Percentiles rank a stretch among this genome's conserved stretches.
phyloP scores from a whole-genome alignment of 805 yeast genomes.

The Huiozyma naganishii region DNA sequence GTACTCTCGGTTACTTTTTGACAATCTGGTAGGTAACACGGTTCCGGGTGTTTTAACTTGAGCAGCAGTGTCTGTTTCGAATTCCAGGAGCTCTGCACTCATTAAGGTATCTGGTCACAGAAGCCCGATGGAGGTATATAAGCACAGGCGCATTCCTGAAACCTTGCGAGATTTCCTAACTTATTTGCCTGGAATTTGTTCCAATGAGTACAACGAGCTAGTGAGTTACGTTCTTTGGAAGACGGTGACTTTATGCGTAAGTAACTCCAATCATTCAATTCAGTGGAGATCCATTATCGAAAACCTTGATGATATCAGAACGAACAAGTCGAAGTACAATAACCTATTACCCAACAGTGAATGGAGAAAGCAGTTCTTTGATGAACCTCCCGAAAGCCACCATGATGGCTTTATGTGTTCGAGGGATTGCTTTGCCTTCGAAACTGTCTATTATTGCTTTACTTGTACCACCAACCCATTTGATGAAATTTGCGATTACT shows the following conservation, averaged over 20 bases:
- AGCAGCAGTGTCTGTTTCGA: too few relatives aligned
- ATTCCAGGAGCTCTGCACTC: too few relatives aligned
- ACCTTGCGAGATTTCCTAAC: slow-evolving; percentile 19
- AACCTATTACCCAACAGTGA: slow-evolving; percentile 5
- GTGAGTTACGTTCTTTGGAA: slow-evolving; percentile 23
- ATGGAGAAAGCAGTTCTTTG: slow-evolving; percentile 11
- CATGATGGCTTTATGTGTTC: slow-evolving; percentile 22
- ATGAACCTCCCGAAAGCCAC: slow-evolving; percentile 2
- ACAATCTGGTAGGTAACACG: too few relatives aligned
- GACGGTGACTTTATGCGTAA: slow-evolving; percentile 10
- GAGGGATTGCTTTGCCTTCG: slow-evolving; percentile 19
- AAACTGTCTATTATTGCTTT: slow-evolving; percentile 24
- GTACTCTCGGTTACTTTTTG: too few relatives aligned
- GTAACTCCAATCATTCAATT: slow-evolving; percentile 6
- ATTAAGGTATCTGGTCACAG: too few relatives aligned
- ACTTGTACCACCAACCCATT: slow-evolving; percentile 25
- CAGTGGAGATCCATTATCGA: slow-evolving; percentile 17
- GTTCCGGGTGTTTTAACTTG: too few relatives aligned
- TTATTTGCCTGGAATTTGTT: slow-evolving; percentile 17
- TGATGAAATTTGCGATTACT: slow-evolving; percentile 50
- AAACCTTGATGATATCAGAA: slow-evolving; percentile 11
- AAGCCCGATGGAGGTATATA: not conserved
- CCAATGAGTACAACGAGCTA: slow-evolving; percentile 17
- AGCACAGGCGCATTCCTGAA: slow-evolving; percentile 5
- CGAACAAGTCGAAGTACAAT: slow-evolving; percentile 14